Conservation (phyloP, 345 rosid genomes). For the Arabis alpina region DNA sequence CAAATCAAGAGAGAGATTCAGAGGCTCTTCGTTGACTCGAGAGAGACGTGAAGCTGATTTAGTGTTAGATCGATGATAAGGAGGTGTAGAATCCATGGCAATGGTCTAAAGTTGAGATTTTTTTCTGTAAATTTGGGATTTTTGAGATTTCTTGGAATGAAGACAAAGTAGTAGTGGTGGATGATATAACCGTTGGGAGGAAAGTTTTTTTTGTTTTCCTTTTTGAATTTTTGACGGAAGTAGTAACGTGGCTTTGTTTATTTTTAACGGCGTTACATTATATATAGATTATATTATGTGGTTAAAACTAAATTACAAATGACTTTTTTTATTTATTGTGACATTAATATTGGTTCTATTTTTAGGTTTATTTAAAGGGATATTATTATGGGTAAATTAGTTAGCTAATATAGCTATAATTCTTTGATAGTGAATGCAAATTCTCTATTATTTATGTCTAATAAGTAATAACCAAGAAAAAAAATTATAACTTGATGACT, state of each 20-base stretch:
- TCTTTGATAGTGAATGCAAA: too few species aligned
- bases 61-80: slow-evolving; percentile 53
- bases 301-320: too few species aligned
- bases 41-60: slow-evolving; percentile 77
- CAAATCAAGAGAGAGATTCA: slow-evolving; percentile 54
- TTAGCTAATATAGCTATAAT: too few species aligned
- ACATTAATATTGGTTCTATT: too few species aligned
- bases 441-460: too few species aligned
- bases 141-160: background rate
- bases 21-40: slow-evolving; percentile 40
- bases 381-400: too few species aligned
- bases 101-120: too few species aligned
- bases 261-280: slow-evolving; percentile 6
- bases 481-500: too few species aligned
- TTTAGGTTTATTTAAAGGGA: too few species aligned
- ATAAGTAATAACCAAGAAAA: too few species aligned
- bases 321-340: too few species aligned
- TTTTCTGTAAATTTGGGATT: background rate
- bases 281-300: too few species aligned
- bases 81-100: slow-evolving; percentile 61
- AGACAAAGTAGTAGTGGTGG: background rate
- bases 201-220: background rate
- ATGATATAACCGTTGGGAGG: slow-evolving; percentile 31
- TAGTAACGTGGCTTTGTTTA: slow-evolving; percentile 5
- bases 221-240: slow-evolving; percentile 20